Base-by-base conservation (phyloP, 108 stramenopile genomes). In the Skeletonema marinoi region DNA sequence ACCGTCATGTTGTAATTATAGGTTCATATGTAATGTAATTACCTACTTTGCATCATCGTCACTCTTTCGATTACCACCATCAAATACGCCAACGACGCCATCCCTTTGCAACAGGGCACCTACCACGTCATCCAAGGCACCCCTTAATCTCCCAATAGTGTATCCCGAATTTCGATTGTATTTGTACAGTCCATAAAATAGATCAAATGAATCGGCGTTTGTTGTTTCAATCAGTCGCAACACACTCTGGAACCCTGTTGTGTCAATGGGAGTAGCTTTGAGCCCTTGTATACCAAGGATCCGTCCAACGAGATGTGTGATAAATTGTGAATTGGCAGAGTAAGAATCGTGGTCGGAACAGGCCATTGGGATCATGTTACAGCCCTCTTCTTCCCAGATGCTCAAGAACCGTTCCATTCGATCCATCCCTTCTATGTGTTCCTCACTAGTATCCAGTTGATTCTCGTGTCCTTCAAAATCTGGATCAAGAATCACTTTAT, bases 371-470 rank as follows among this genome's bases (percentile, higher is more conserved):
- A 98, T 90, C 97, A 98, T 98, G 25, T 88, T 85, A 81, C 99
- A 99, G 8, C 98, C 93, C 81, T 97, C 99, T 87, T 92, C 90
- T 87, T 98, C 98, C 91, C 96, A 99, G 65, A 99, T 97, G 72
- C 54, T 56, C 33, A 99, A 76, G 80, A 98, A 99, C 51, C 96
- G 88, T 59, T 97, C 98, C 58, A 93, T 88, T 32, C 95, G 85
- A 71, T 94, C 94, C 83, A 91, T 87, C 3, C 88, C 87, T 58
- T 76, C 71, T 2, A 82, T 51, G 71, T 71, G 66, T 19, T 89
- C 83, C 50, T 90, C 88, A 44, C 78, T 83, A 42, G 87, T 86
- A 80, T 90, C 90, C 73, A 17, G 67, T 60, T 56, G 21, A 0
- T 29, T 29, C 7, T 56, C 54, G 2, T 75, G 70, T 30, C 65